Base-by-base conservation (phyloP, 2,329 filamentous ascomycete genomes). In the Penicillium sp. region DNA sequence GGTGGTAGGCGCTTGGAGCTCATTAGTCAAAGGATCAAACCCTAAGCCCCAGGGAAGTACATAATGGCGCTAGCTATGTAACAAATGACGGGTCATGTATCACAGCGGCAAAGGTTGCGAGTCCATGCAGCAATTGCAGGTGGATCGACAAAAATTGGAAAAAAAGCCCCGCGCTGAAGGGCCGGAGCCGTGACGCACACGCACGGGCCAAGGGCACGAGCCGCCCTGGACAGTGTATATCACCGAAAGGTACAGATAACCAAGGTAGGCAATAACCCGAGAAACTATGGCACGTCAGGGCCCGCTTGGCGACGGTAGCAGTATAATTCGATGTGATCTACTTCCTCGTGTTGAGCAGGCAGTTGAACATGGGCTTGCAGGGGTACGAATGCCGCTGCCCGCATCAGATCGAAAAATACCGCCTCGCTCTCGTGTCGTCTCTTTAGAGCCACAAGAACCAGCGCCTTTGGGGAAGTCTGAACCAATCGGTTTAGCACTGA, bases 391-490 rank as follows among this genome's bases (percentile, higher is more conserved):
- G 63, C 63, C 25, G 69, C 67, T 36, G 69, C 60, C 33, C 64
- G 54, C 75, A 85, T 84, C 39, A 87, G 69, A 4, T 83, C 77
- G 64, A 88, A 88, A 69, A 89, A 89, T 2, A 83, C 70, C 6
- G 77, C 74, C 65, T 90, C 86, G 56, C 82, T 86, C 3, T 81
- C 78, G 67, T 89, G 86, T 28, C 86, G 77, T 52, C 81, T 79
- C 68, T 90, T 90, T 70, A 86, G 81, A 1, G 84, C 82, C 24
- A 89, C 74, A 14, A 85, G 69, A 20, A 86, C 68, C 24, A 81
- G 61, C 0, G 78, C 75, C 52, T 74, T 66, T 2, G 81, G 79
- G 5, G 78, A 82, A 27, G 65, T 65, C 16, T 68, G 63, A 38
- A 77, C 69, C 44, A 87, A 68, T 9, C 69, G 71, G 20, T 64